Percentiles rank a stretch among this genome's conserved stretches.
Conservation (phyloP, 768 basidiomycete genomes). For the Sutorius australiensis region DNA sequence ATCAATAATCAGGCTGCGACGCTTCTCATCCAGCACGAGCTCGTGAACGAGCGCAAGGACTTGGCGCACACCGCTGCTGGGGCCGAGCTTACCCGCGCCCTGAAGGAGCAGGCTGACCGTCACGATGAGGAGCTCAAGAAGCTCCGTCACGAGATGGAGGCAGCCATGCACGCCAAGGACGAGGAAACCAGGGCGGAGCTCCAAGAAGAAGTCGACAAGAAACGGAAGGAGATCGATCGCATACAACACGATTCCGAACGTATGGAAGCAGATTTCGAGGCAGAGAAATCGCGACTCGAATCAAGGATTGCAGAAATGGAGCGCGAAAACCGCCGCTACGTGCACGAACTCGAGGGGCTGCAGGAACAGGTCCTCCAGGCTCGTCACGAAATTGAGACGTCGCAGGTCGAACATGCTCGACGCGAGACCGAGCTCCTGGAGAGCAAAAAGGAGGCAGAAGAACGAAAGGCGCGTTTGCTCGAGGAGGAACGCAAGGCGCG, state of each 20-base stretch:
- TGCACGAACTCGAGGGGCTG: conserved; percentile 20
- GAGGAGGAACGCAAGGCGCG: conserved; percentile 32
- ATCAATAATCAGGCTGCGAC: conserved; percentile 38
- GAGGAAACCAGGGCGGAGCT: conserved; percentile 45
- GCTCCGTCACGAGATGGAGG: conserved; percentile 45
- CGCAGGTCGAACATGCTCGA: conserved; percentile 26
- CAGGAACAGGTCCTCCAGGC: conserved; percentile 29
- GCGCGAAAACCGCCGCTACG: conserved; percentile 14
- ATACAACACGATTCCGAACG: conserved; percentile 39
- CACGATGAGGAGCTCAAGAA: conserved; percentile 47
- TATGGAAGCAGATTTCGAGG: conserved; percentile 38
- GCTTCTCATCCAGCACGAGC: conserved; percentile 53
- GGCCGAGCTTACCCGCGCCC: conserved; percentile 46
- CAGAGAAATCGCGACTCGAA: conserved; percentile 35
- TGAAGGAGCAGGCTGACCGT: conserved; percentile 43
- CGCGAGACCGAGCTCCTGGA: conserved; percentile 28
- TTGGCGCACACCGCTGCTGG: conserved; percentile 54
- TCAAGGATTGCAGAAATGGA: conserved; percentile 28
- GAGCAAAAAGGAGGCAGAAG: conserved; percentile 25
- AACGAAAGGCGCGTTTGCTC: conserved; percentile 25
- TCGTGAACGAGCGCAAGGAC: conserved; percentile 46
- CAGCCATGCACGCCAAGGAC: conserved; percentile 42
- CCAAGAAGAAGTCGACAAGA: conserved; percentile 40
- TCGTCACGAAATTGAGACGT: conserved; percentile 26
- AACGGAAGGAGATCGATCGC: conserved; percentile 42